These are phyloP conservation scores for Rhizopogon salebrosus DNA, from an alignment of 768 basidiomycete genomes.

Conservation along the genomic window DNA sequence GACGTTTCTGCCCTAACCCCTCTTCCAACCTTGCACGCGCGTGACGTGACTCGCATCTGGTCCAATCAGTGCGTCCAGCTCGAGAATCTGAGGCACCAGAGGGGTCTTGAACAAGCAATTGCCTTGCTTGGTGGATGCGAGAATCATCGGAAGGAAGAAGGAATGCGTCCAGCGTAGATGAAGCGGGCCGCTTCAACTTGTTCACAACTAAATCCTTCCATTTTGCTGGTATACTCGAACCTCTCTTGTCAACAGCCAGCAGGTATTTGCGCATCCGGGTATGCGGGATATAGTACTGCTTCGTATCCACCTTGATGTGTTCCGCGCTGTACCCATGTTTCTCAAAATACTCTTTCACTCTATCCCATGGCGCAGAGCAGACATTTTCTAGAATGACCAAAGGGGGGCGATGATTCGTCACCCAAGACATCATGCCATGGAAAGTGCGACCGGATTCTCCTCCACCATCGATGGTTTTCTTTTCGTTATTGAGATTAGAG, in stretches of 20 bases:
- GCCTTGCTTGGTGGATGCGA: constrained; percentile 83
- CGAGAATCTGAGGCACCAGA: constrained; percentile 60
- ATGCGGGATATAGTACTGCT: constrained; percentile 91
- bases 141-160: constrained; percentile 88
- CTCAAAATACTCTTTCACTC: constrained; percentile 73
- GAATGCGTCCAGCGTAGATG: constrained; percentile 87
- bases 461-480: constrained; percentile 82
- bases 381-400: constrained; percentile 96
- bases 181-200: constrained; percentile 77
- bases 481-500: constrained; percentile 91
- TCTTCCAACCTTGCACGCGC: constrained; percentile 84
- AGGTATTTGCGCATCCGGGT: constrained; percentile 90
- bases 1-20: constrained; percentile 72
- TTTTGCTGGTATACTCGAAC: constrained; percentile 52
- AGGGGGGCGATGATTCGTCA: constrained; percentile 78
- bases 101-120: constrained; percentile 73
- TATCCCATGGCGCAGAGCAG: constrained; percentile 81
- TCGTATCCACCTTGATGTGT: constrained; percentile 71
- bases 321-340: constrained; percentile 71
- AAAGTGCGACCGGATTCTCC: constrained; percentile 95
- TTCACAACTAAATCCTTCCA: constrained; percentile 62
- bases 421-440: constrained; percentile 92
- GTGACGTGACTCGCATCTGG: constrained; percentile 88
- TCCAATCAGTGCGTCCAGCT: constrained; percentile 83
- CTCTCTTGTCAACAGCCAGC: constrained; percentile 65